A percentile compares a stretch with the other conserved stretches of the same genome.
These are phyloP conservation scores for Phylloporus arenicola DNA, from an alignment of 768 basidiomycete genomes.

Conservation along the genomic window DNA sequence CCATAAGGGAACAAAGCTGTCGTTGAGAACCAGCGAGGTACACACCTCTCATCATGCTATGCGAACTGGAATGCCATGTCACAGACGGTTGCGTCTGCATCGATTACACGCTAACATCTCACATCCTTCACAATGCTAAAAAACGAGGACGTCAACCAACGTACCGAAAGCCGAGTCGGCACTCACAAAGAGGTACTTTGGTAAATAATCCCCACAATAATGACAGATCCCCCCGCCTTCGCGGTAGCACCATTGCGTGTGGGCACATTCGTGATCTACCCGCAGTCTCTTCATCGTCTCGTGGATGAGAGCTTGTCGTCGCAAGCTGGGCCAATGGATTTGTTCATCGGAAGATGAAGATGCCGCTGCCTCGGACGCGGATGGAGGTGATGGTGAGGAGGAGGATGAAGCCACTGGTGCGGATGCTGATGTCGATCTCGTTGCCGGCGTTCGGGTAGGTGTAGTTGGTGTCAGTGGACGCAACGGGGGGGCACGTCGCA, in stretches of 20 bases:
- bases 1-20: too few relatives aligned
- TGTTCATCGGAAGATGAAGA: background rate
- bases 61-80: background rate
- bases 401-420: background rate
- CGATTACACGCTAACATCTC: constrained; percentile 32
- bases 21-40: too few relatives aligned
- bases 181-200: constrained; percentile 47
- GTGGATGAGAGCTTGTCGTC: constrained; percentile 21
- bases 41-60: background rate
- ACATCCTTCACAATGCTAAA: constrained; percentile 32
- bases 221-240: constrained; percentile 43
- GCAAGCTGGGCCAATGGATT: background rate
- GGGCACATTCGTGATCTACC: constrained; percentile 49
- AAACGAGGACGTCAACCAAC: background rate
- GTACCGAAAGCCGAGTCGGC: background rate
- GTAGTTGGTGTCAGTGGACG: background rate
- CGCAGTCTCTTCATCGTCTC: constrained; percentile 38
- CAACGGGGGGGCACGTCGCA: background rate
- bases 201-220: constrained; percentile 38
- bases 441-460: background rate
- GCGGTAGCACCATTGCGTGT: constrained; percentile 41
- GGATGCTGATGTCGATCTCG: background rate
- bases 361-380: background rate
- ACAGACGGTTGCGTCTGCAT: constrained; percentile 34
- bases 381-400: background rate